Base-by-base conservation (phyloP, 345 rosid species). In the Anacardium occidentale region DNA sequence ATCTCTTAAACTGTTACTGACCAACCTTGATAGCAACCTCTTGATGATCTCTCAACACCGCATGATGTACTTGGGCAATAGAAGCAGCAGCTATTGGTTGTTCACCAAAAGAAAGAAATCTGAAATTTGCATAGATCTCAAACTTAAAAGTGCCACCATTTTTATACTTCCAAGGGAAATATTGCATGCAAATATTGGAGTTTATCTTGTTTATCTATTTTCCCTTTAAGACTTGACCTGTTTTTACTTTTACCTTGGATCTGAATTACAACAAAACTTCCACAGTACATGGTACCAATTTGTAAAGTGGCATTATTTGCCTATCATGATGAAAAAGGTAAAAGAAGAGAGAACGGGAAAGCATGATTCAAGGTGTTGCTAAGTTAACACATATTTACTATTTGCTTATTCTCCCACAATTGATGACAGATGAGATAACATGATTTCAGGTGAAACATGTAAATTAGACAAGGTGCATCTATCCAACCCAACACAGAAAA, bases 21-120 rank as follows among this genome's bases (percentile, higher is more conserved):
- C 80, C 15, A 73, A 92, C 98, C 98, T 94, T 94, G 37, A 94
- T 70, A 52, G 93, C 98, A 71, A 91, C 97, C 81, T 86, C 91
- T 72, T 84, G 88, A 79, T 70, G 54, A 73, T 90, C 76, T 76
- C 80, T 90, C 73, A 90, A 71, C 40, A 84, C 68, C 1, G 97
- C 98, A 64, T 24, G 94, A 77, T 94, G 98, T 44, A 91, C 98
- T 83, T 94, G 98, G 54, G 96, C 97, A 82, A 94, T 91, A 64
- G 98, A 94, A 54, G 98, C 98, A 69, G 98, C 94, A 77, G 97
- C 98, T 66, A 90, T 87, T 50, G 98, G 93, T 78, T 85, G 87
- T 75, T 94, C 96, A 80, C 88, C 89, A 67, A 94, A 78, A n/a
- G 91, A 91, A 73, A 76, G 71, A 77, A 91, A 94, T 78, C 97